Conservation (phyloP, 805 yeast species). For the Myxozyma monticola region DNA sequence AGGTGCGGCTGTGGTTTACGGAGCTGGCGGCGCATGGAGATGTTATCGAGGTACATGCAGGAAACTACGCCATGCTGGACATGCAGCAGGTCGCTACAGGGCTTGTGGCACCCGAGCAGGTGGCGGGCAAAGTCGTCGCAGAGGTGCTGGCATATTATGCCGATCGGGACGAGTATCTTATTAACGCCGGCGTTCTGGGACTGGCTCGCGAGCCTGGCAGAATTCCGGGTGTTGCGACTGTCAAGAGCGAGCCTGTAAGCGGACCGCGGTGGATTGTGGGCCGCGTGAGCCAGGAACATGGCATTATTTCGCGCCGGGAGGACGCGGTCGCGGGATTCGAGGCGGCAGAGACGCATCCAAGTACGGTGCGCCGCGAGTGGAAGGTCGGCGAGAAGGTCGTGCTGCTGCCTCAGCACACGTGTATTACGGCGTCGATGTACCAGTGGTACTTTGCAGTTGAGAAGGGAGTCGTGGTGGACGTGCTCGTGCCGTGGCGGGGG, state of each 20-base stretch:
- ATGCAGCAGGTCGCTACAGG: slow-evolving; percentile 75
- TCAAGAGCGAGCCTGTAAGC: slow-evolving; percentile 13
- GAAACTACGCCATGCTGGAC: slow-evolving; percentile 72
- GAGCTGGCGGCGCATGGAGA: slow-evolving; percentile 20
- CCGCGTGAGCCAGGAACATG: slow-evolving; percentile 77
- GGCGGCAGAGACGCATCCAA: slow-evolving; percentile 6
- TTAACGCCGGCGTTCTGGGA: slow-evolving; percentile 73
- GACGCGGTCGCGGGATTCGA: slow-evolving; percentile 32
- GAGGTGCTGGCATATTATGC: slow-evolving; percentile 63
- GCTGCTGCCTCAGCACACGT: slow-evolving; percentile 68
- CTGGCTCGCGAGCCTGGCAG: slow-evolving; percentile 62
- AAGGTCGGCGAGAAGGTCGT: slow-evolving; percentile 51
- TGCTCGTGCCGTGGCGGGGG: slow-evolving; percentile 66
- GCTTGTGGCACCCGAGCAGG: slow-evolving; percentile 47
- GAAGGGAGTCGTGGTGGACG: slow-evolving; percentile 48
- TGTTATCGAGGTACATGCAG: slow-evolving; percentile 72
- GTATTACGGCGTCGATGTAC: slow-evolving; percentile 65
- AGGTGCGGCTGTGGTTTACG: neutral
- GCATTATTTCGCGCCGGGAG: slow-evolving; percentile 56
- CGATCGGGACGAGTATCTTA: slow-evolving; percentile 61
- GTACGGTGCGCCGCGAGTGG: slow-evolving; percentile 23
- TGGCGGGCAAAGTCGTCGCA: slow-evolving; percentile 57
- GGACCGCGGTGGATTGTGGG: slow-evolving; percentile 64
- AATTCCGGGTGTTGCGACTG: slow-evolving; percentile 38
- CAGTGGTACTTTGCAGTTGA: slow-evolving; percentile 59